Base-by-base conservation (phyloP, 805 yeast genomes). In the Metschnikowia continentalis region DNA sequence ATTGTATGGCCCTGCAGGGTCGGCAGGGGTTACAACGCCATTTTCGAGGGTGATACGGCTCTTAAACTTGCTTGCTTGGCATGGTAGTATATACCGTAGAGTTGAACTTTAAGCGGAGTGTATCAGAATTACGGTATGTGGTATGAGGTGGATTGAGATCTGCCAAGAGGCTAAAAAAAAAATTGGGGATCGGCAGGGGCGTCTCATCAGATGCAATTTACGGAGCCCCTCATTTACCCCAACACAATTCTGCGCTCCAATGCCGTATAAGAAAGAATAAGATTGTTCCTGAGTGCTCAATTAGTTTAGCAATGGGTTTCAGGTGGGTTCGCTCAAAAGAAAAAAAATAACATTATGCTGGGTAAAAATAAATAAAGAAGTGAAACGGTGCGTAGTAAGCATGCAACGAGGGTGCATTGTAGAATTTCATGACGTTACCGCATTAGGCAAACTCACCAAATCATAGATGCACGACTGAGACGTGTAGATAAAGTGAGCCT, bases 361-460 rank as follows among this genome's bases (percentile, higher is more conserved):
- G 32, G 11, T 23, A 11, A 39, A 14, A 22, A 11, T 5, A 39
- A 23, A 20, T 15, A 39, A 20, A 32, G 35, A 5, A 10, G 14
- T 17, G n/a, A 41, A 13, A 6, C 6, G 1, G 26, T 15, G 45
- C 42, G 42, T 23, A 39, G 13, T 5, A 19, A 19, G 38, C 20
- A n/a, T 32, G 46, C 11, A 15, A 42, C 14, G 15, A 42, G 17
- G 5, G 19, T 23, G 41, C 47, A 36, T 19, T 26, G 47, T n/a
- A 35, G 23, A 17, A n/a, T 13, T 15, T 46, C 42, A 46, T 37
- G 41, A 32, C 42, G 5, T 37, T 46, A 30, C 48, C 42, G 42
- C 42, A 46, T 46, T 46, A 30, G 48, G 48, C n/a, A 46, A 46
- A 26, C 13, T 15, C 33, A 26, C 20, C 30, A 30, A 14, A 20